Base-by-base conservation (phyloP, 495 filamentous ascomycete genomes). In the Amphirosellinia nigrospora region DNA sequence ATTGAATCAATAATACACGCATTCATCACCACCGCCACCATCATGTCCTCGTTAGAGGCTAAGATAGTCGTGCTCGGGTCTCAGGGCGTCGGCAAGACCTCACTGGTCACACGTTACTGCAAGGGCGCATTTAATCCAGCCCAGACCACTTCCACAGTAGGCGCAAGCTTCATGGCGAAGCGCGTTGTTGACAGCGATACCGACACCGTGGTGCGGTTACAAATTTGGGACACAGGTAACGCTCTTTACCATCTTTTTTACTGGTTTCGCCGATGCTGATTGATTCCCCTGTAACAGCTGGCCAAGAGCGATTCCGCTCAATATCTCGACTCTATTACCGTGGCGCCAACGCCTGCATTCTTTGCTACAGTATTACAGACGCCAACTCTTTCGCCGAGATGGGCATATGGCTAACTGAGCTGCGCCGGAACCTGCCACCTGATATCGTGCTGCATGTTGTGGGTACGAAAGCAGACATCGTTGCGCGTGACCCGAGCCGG, bases 271-370 rank as follows among this genome's bases (percentile, higher is more conserved):
- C 28, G 13, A 34, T 30, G 26, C 66, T 61, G 38, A 68, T 72
- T 62, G 50, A 75, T 43, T 28, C 28, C 70, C 55, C 62, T 63
- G 55, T 19, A 52, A 66, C 67, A 71, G 96, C 95, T 60, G 96
- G 96, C 53, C 96, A 98, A 74, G 96, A 99, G 83, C 89, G 96
- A 15, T 99, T 98, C 79, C 91, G 96, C 68, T 91, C 89, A 32
- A 98, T 99, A 66, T 96, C 93, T 15, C 89, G 93, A 34, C 88
- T 98, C 39, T 99, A 99, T 81, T 99, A 99, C 82, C 89, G 94
- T 74, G 93, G 93, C 76, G 96, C 96, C 48, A 94, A 97, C 78
- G 96, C 95, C 30, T 95, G 92, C 71, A 90, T 99, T 66, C 89
- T 99, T 43, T 97, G 79, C 84, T 99, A 99, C 82, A 91, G 92